phyloP scores from a whole-genome alignment of 2,329 filamentous ascomycete species.

The Lecanicillium sp. region DNA sequence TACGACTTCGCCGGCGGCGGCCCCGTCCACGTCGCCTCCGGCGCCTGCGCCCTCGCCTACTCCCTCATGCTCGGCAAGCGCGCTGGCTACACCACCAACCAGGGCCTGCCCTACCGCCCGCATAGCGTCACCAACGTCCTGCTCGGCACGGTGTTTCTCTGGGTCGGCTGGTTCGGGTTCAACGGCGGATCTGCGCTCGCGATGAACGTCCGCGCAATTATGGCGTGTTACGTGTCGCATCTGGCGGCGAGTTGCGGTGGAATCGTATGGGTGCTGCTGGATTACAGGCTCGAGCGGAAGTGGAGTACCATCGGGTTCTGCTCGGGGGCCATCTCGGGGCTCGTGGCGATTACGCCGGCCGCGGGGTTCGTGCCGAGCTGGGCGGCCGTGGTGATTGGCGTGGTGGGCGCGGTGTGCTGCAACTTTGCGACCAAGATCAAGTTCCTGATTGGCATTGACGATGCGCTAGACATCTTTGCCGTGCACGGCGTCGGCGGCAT shows the following conservation, averaged over 20 bases:
- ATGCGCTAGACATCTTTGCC: slow-evolving; percentile 85
- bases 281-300: slow-evolving; percentile 87
- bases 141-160: slow-evolving; percentile 69
- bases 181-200: slow-evolving; percentile 79
- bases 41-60: slow-evolving; percentile 66
- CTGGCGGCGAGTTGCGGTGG: slow-evolving; percentile 76
- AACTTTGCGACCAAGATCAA: slow-evolving; percentile 85
- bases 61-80: slow-evolving; percentile 68
- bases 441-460: slow-evolving; percentile 69
- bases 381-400: slow-evolving; percentile 52
- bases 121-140: slow-evolving; percentile 72
- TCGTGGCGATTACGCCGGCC: slow-evolving; percentile 81
- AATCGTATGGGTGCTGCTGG: slow-evolving; percentile 77
- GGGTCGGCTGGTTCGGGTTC: slow-evolving; percentile 97
- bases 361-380: slow-evolving; percentile 72
- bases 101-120: slow-evolving; percentile 60
- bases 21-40: slow-evolving; percentile 69
- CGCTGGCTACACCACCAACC: slow-evolving; percentile 52
- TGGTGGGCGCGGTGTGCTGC: slow-evolving; percentile 59
- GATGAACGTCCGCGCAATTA: slow-evolving; percentile 79
- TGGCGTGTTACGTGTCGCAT: slow-evolving; percentile 86
- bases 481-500: slow-evolving; percentile 84
- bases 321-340: slow-evolving; percentile 78
- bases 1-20: slow-evolving; percentile 72
- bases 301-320: slow-evolving; percentile 94